Base-by-base conservation (phyloP, 257 asterid species). In the Cinchona pubescens region DNA sequence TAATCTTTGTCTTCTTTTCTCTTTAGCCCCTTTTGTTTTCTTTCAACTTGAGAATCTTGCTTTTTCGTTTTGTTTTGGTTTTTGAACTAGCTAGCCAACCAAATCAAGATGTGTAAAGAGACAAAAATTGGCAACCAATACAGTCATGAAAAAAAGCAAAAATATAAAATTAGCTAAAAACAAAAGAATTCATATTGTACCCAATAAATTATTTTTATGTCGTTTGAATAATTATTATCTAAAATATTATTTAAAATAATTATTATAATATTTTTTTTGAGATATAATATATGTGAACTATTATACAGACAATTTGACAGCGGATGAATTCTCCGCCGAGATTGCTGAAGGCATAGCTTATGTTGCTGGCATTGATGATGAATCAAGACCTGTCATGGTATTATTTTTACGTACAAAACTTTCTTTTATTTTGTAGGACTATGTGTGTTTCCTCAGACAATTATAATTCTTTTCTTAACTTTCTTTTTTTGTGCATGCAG, bases 251-350 rank as follows among this genome's bases (percentile, higher is more conserved):
- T n/a, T n/a, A n/a, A n/a, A n/a, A n/a, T n/a, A n/a, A n/a, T n/a
- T n/a, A n/a, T n/a, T n/a, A n/a, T n/a, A n/a, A n/a, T n/a, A n/a
- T n/a, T n/a, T n/a, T n/a, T n/a, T n/a, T n/a, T n/a, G n/a, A n/a
- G n/a, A n/a, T n/a, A n/a, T n/a, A n/a, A n/a, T n/a, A n/a, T n/a
- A n/a, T n/a, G n/a, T n/a, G 42, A 60, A 82, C 75, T 23, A 42
- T 74, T 46, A 30, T 71, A 46, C 76, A 95, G 99, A 92, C 68
- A 81, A 84, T 82, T 81, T 95, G 84, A 91, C 92, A 48, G 99
- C 98, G 55, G 98, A 95, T 87, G 98, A 95, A 71, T 95, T 95
- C 83, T 92, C 97, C 7, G 96, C 92, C 63, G 99, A 95, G 90
- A 83, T 95, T 6, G 93, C 96, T 58, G 99, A 95, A 49, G 99